phyloP scores from a whole-genome alignment of 2,329 filamentous ascomycete species.

The Trichoderma atroviride region DNA sequence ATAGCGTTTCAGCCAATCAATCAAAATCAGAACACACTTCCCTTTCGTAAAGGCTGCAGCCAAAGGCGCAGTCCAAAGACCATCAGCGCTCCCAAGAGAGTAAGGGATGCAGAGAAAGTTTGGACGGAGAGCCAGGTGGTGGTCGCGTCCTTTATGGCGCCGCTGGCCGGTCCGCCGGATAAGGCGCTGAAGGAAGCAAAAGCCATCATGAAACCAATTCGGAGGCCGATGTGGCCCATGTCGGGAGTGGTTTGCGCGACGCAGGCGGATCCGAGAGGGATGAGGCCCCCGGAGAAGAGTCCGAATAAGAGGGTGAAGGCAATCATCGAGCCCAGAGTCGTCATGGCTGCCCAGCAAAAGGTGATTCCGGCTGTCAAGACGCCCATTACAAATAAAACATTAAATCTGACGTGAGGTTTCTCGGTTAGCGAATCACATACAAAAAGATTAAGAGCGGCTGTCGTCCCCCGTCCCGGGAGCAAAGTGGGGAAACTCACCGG shows the following conservation, averaged over 20 bases:
- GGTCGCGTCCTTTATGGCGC: conserved; percentile 28
- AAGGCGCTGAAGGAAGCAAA: conserved; percentile 35
- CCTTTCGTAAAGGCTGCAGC: conserved; percentile 18
- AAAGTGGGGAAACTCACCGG: conserved; percentile 34
- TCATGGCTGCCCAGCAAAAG: conserved; percentile 38
- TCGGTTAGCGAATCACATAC: not conserved
- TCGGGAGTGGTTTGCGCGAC: conserved; percentile 38
- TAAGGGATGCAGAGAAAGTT: conserved; percentile 28
- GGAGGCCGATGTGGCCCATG: conserved; percentile 37
- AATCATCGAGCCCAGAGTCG: conserved; percentile 28
- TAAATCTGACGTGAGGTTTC: conserved; percentile 39
- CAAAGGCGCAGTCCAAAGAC: conserved; percentile 28
- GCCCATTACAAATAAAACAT: conserved; percentile 40
- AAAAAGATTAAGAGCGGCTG: not conserved
- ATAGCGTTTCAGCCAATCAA: not conserved
- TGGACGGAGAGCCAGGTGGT: conserved; percentile 27
- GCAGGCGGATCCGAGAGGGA: conserved; percentile 40
- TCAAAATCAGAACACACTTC: conserved; percentile 24
- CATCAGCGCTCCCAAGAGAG: conserved; percentile 29
- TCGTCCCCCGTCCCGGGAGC: not conserved
- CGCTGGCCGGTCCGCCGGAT: conserved; percentile 33
- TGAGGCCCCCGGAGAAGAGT: conserved; percentile 38
- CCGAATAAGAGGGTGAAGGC: conserved; percentile 36
- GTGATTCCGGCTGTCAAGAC: conserved; percentile 35
- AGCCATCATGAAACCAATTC: conserved; percentile 40